A percentile compares a stretch with the other conserved stretches of the same genome.
These are phyloP conservation scores for Gautieria morchelliformis DNA, from an alignment of 768 basidiomycete genomes.

Conservation along the genomic window DNA sequence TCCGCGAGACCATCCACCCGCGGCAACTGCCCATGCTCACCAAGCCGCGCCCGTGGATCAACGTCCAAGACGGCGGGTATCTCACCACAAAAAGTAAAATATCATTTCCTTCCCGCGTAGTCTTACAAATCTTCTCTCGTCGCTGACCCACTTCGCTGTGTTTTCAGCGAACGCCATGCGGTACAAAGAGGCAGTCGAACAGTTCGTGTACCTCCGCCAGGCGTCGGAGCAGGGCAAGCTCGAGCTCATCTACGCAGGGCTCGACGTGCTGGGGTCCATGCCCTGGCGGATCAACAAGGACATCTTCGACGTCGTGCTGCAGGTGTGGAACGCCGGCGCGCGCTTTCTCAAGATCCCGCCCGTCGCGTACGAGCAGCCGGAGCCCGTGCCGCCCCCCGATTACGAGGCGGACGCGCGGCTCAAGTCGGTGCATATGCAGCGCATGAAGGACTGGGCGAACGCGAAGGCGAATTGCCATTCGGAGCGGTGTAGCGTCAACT, in stretches of 20 bases:
- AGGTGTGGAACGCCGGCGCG: constrained; percentile 83
- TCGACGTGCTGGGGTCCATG: constrained; percentile 84
- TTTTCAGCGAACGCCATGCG: constrained; percentile 75
- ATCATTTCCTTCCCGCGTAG: neutral
- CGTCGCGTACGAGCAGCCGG: constrained; percentile 49
- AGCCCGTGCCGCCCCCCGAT: constrained; percentile 44
- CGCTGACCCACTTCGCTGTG: no score
- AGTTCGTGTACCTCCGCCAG: constrained; percentile 63
- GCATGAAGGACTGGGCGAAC: constrained; percentile 46
- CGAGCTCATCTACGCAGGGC: constrained; percentile 77
- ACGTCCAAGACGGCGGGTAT: constrained; percentile 73
- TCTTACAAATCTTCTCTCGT: neutral
- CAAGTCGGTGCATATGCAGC: constrained; percentile 43
- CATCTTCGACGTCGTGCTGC: constrained; percentile 63
- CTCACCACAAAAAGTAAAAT: constrained; percentile 62
- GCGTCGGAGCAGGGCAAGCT: constrained; percentile 68
- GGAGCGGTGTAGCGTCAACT: constrained; percentile 87
- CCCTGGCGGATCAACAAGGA: constrained; percentile 83
- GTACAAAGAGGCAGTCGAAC: constrained; percentile 84
- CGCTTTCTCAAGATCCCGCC: constrained; percentile 81
- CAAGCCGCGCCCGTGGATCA: constrained; percentile 80
- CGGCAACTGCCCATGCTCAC: constrained; percentile 95
- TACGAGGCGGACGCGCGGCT: constrained; percentile 44
- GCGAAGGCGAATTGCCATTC: constrained; percentile 77
- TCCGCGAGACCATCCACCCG: constrained; percentile 72